Evolutionary conservation across 768 basidiomycete genomes (phyloP).

Genomic region (Tricholoma matsutake): DNA sequence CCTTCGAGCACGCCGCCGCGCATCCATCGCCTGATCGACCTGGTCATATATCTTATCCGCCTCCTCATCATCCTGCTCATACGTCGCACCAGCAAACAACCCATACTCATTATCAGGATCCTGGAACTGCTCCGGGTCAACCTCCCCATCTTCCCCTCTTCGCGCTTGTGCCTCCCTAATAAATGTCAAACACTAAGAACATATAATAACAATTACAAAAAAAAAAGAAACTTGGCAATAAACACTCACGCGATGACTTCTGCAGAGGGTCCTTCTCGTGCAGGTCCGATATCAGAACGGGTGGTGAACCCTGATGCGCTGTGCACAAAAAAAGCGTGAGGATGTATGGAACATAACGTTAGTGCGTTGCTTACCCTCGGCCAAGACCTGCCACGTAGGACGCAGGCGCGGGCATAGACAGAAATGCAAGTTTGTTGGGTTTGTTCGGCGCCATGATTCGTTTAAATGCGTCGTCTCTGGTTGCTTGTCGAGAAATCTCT

Average conservation of each 20-base stretch:
- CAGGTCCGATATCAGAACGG: slow-evolving; percentile 97
- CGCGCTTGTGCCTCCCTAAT: slow-evolving; percentile 81
- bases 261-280: slow-evolving; percentile 90
- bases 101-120: slow-evolving; percentile 98
- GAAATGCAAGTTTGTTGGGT: slow-evolving; percentile 79
- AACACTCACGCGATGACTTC: slow-evolving; percentile 78
- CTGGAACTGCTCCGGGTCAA: slow-evolving; percentile 89
- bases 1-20: slow-evolving; percentile 75
- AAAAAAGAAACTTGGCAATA: background rate
- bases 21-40: slow-evolving; percentile 92
- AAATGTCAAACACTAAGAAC: background rate
- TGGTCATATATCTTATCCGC: slow-evolving; percentile 92
- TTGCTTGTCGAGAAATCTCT: too few species aligned
- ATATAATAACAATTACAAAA: too few species aligned
- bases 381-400: slow-evolving; percentile 99
- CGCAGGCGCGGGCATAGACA: slow-evolving; percentile 92
- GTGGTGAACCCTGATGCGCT: slow-evolving; percentile 98
- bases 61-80: slow-evolving; percentile 97
- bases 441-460: slow-evolving; percentile 31
- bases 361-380: slow-evolving; percentile 65
- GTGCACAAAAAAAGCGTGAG: slow-evolving; percentile 12
- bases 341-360: background rate
- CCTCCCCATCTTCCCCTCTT: slow-evolving; percentile 84
- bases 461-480: too few species aligned
- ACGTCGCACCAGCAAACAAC: slow-evolving; percentile 91